Base-by-base conservation (phyloP, 306 rosid genomes). In the Abrus pulchellus region DNA sequence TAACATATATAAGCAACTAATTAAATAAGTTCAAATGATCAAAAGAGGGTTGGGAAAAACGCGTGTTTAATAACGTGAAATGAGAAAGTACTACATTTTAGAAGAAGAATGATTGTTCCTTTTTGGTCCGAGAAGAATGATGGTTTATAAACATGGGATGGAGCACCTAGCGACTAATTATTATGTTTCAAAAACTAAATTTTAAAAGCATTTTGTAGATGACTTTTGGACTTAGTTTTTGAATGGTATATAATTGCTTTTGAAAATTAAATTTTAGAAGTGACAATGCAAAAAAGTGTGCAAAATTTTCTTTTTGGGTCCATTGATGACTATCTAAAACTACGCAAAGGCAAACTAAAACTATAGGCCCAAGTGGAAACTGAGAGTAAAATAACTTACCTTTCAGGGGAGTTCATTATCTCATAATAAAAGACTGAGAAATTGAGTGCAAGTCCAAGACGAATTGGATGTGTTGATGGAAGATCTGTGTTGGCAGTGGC, bases 391-490 rank as follows among this genome's bases (percentile, higher is more conserved):
- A 4, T 36, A 36, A 36, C 40, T 36, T 80, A 91, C 98, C 97
- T 92, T 76, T 92, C 97, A 32, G 97, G 97, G 60, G 98, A 94
- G 84, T 92, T 94, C 93, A 94, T 73, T 57, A 94, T 94, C 90
- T 94, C 98, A 77, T 92, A 92, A 90, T 94, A 88, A 80, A 92
- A 94, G 77, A 94, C 98, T 80, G 98, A 92, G 77, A 92, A 94
- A 90, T 94, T 94, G 84, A 94, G 97, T 64, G 98, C 98, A 84
- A 94, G 94, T 59, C 98, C 98, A 77, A 92, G 98, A 85, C 97
- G 97, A 79, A 94, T 91, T 29, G 98, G 97, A 80, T 94, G 98
- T 66, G 97, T 94, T 44, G 98, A 90, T 67, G 94, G 93, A 59
- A 94, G 98, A 77, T 92, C 97, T 20, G 92, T 83, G 86, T 76